Evolutionary conservation across 106 monocot species (phyloP), one percentile per base, ranked within the genome.

Genomic region (Allium sativum): DNA sequence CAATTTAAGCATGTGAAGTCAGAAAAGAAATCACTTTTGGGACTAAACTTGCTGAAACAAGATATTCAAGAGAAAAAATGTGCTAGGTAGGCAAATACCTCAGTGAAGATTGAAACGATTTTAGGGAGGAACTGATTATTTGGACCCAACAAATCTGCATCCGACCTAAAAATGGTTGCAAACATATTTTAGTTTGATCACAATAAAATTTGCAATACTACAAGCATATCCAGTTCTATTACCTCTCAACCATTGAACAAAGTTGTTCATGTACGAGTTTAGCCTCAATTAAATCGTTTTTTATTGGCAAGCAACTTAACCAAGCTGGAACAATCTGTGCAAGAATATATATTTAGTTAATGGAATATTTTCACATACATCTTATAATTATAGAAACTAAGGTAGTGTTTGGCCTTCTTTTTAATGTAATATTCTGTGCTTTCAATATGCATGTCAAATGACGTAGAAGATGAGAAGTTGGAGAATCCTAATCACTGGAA

Each of bases 181-280:
- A 8, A 18, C 6, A 44, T 2, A 21, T 58, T 15, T 40, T 58
- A 40, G 58, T 58, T 58, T 2, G 15, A 42, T 53, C 51, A 64
- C 44, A 62, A 55, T n/a, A 7, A 61, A 18, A 16, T 61, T 40
- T 60, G 59, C 14, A 9, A 16, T 0, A 9, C 42, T 31, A 31
- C 0, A 31, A 31, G 31, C 31, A 31, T 31, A 31, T 31, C 31
- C 31, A 31, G 31, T 31, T 2, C 31, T 5, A 31, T 72, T 69
- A 95, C 95, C 90, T 87, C 68, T 95, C 95, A 31, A 90, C 84
- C 90, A 95, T 90, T 12, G 83, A 73, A 72, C 86, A 90, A 31
- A 95, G 87, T 44, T 84, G 95, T 31, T 90, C 87, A 67, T 95
- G 95, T 18, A 95, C 95, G 65, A 96, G 62, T 75, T 90, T 96